A percentile compares a stretch with the other conserved stretches of the same genome.
Conservation (phyloP, 441 rosid species). For the Capsella rubella region DNA sequence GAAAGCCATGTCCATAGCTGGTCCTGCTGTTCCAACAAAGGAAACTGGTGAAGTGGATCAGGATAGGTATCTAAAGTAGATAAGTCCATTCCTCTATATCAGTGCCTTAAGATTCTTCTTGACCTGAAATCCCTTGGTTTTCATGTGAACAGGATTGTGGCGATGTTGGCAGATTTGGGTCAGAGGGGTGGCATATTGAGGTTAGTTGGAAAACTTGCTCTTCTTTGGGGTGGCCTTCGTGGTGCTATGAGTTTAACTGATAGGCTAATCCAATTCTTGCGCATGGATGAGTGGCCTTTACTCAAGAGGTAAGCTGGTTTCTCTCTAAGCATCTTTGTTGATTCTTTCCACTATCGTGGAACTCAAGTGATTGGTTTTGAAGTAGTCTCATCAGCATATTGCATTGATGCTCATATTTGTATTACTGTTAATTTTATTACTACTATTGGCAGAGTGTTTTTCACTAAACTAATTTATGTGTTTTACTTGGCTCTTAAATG, state of each 20-base stretch:
- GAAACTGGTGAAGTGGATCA: conserved; percentile 97
- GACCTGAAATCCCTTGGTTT: conserved; percentile 27
- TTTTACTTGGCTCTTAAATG: conserved; percentile 19
- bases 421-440: not conserved
- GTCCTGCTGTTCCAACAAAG: conserved; percentile 95
- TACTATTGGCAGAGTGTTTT: not conserved
- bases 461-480: conserved; percentile 2
- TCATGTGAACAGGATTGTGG: conserved; percentile 71
- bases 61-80: conserved; percentile 66
- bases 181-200: conserved; percentile 94
- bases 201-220: conserved; percentile 90
- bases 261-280: conserved; percentile 81
- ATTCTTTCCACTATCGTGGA: not conserved
- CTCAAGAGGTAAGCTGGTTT: conserved; percentile 68
- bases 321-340: conserved; percentile 24
- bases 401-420: conserved; percentile 15
- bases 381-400: conserved; percentile 5
- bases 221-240: conserved; percentile 99
- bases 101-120: conserved; percentile 15
- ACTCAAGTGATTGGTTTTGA: conserved; percentile 4
- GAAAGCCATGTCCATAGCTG: conserved; percentile 96
- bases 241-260: conserved; percentile 97
- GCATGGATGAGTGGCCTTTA: conserved; percentile 79
- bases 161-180: conserved; percentile 88
- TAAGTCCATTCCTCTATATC: conserved; percentile 21